Evolutionary conservation across 75 land plant species (phyloP).

Genomic region (Pinus tabuliformis): DNA sequence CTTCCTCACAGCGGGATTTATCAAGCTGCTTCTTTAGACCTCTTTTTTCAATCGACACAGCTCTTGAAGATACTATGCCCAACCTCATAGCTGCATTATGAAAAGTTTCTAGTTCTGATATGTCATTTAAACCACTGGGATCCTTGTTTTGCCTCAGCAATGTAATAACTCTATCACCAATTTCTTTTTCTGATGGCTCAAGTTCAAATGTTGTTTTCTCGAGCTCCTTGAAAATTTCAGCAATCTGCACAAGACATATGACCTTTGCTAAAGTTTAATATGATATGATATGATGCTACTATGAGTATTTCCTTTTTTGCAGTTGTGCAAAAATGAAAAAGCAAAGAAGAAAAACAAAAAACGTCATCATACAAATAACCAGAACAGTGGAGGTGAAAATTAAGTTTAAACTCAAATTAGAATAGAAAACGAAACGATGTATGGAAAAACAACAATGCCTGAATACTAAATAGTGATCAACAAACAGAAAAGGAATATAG

Average conservation of each 20-base stretch:
- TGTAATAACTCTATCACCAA: constrained; percentile 71
- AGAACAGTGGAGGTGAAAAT: background rate
- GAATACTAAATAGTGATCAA: background rate
- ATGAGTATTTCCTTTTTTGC: background rate
- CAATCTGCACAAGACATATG: constrained; percentile 41
- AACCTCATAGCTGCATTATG: constrained; percentile 63
- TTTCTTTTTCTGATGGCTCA: constrained; percentile 68
- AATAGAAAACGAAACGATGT: background rate
- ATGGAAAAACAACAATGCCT: background rate
- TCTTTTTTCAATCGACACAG: constrained; percentile 70
- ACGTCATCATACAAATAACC: background rate
- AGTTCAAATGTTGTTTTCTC: constrained; percentile 46
- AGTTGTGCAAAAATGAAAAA: background rate
- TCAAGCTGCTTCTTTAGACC: constrained; percentile 69
- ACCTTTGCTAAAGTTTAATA: background rate
- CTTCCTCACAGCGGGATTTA: constrained; percentile 71
- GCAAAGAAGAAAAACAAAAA: background rate
- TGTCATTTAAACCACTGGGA: constrained; percentile 34
- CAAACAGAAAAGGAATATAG: constrained; percentile 7
- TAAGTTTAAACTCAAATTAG: background rate
- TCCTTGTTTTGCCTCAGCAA: constrained; percentile 71
- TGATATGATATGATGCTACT: background rate
- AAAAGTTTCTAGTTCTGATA: constrained; percentile 67
- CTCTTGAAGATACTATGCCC: constrained; percentile 69
- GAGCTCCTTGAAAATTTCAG: constrained; percentile 62